Conservation (phyloP, 345 rosid species). For the Salix purpurea region DNA sequence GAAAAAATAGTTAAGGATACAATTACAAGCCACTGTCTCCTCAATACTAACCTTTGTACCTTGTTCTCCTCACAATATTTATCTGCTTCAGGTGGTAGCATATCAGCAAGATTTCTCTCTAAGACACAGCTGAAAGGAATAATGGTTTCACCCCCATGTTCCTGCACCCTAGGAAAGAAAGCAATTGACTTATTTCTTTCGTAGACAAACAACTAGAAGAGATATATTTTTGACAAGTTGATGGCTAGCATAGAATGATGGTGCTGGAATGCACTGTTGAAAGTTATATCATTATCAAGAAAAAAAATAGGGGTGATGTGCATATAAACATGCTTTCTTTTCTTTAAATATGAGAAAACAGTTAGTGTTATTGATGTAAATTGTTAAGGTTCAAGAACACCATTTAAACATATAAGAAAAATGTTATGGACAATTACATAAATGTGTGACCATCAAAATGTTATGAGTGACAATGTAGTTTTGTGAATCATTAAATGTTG, state of each 20-base stretch:
- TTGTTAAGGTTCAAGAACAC: not conserved
- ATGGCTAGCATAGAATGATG: too few relatives aligned
- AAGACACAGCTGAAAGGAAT: conserved; percentile 86
- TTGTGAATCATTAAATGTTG: too few relatives aligned
- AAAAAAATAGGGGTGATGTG: not conserved
- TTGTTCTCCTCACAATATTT: conserved; percentile 95
- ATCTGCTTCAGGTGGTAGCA: conserved; percentile 67
- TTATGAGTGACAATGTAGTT: too few relatives aligned
- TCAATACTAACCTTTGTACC: conserved; percentile 71
- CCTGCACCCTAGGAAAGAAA: conserved; percentile 75
- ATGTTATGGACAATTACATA: too few relatives aligned
- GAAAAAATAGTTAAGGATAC: not conserved
- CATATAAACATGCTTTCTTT: not conserved
- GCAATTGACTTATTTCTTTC: not conserved
- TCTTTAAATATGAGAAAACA: not conserved
- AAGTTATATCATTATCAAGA: not conserved
- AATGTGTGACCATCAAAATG: too few relatives aligned
- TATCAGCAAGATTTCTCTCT: conserved; percentile 79
- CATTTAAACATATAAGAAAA: not conserved
- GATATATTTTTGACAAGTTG: not conserved
- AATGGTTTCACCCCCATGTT: conserved; percentile 85
- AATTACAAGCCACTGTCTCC: not conserved
- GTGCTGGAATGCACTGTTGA: too few relatives aligned
- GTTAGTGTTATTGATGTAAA: not conserved
- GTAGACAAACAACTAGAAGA: not conserved